Conservation (phyloP, 2,329 filamentous ascomycete species). For the Fusarium clavum region DNA sequence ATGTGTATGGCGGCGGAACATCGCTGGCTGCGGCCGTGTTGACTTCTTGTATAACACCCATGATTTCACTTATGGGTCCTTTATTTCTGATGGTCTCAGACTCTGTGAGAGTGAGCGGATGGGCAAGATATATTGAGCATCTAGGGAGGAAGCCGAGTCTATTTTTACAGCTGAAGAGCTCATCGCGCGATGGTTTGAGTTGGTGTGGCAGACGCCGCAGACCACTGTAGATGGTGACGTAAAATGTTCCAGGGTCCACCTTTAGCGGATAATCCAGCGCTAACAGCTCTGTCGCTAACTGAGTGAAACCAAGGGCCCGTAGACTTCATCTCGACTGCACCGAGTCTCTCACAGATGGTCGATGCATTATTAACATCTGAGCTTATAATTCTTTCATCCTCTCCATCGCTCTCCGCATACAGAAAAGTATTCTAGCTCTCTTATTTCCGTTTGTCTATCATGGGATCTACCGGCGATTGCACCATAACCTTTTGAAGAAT, state of each 20-base stretch:
- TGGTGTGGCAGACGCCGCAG: neutral
- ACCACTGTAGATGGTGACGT: neutral
- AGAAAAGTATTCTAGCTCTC: no score
- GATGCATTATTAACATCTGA: no score
- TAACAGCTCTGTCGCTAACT: neutral
- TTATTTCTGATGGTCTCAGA: rapidly evolving
- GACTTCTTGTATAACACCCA: neutral
- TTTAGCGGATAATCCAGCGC: neutral
- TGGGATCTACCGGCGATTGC: no score
- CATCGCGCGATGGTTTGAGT: neutral
- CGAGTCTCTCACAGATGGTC: no score
- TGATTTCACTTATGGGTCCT: rapidly evolving
- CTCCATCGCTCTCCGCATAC: no score
- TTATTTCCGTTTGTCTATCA: no score
- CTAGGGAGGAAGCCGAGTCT: neutral
- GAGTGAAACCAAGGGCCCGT: no score
- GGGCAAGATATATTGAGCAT: no score
- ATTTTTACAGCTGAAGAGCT: neutral
- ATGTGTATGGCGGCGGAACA: neutral
- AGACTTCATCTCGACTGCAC: no score
- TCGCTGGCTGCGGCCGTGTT: neutral
- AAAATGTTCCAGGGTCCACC: neutral
- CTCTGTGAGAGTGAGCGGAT: rapidly evolving
- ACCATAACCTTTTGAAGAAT: neutral
- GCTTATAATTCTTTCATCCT: no score